A percentile compares a stretch with the other conserved stretches of the same genome.
Conservation (phyloP, 2,329 filamentous ascomycete genomes). For the Cordyceps farinosa region DNA sequence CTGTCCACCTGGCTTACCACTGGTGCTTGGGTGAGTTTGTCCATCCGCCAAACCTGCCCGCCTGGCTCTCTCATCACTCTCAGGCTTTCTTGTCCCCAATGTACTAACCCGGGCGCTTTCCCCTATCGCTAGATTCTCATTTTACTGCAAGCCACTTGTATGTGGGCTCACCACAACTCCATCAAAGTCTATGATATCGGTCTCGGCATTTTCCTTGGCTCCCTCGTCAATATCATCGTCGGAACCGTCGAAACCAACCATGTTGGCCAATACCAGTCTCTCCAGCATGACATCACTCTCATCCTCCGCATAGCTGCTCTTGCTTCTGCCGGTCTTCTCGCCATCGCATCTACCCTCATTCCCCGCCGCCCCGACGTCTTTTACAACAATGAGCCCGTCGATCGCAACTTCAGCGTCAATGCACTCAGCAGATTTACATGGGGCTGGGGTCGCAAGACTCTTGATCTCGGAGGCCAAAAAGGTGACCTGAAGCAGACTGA, state of each 20-base stretch:
- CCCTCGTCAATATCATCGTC: conserved; percentile 41
- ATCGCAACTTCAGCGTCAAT: conserved; percentile 59
- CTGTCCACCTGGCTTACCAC: conserved; percentile 59
- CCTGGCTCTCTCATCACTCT: not conserved
- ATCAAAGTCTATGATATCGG: conserved; percentile 53
- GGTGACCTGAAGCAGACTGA: conserved; percentile 59
- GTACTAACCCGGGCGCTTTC: not conserved
- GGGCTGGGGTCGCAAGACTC: conserved; percentile 56
- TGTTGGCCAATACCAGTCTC: conserved; percentile 30
- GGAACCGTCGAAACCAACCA: conserved; percentile 44
- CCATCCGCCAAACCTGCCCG: no score
- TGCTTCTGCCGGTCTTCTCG: conserved; percentile 41
- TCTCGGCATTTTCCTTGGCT: conserved; percentile 47
- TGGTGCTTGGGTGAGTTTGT: conserved; percentile 58
- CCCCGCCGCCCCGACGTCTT: conserved; percentile 67
- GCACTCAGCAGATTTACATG: conserved; percentile 62
- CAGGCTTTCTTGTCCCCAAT: not conserved
- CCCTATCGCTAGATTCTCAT: conserved; percentile 42
- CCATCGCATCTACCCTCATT: conserved; percentile 50
- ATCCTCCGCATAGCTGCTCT: conserved; percentile 44
- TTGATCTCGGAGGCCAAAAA: conserved; percentile 53
- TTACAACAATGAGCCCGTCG: conserved; percentile 55
- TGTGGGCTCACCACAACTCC: conserved; percentile 48
- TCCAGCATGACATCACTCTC: conserved; percentile 39
- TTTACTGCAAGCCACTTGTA: conserved; percentile 47